Base-by-base conservation (phyloP, 768 basidiomycete species). In the Galerina marginata region DNA sequence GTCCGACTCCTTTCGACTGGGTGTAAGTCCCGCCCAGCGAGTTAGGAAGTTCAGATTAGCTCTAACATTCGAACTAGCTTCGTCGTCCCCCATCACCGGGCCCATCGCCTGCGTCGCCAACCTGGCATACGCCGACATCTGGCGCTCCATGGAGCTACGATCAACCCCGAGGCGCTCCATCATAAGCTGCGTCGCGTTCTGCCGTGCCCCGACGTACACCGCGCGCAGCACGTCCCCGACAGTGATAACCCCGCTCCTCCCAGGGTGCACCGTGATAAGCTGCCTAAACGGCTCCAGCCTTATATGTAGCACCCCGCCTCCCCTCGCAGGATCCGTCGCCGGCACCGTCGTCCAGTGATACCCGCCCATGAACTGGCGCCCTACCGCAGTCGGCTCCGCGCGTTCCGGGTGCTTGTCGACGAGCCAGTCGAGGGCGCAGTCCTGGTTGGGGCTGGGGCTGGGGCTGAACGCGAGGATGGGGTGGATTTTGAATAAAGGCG, bases 331-430 rank as follows among this genome's bases (percentile, higher is more conserved):
- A 9, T 58, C 37, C 5, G 61, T 43, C 2, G 68, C 68, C 1
- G 66, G 64, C n/a, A 64, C 45, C 9, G 64, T 29, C 20, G 60
- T 58, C 68, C 68, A 69, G 44, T 66, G 65, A 43, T 66, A 66
- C 6, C 12, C 15, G 43, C 37, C 56, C 29, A 33, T 58, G 43
- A 36, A 53, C 45, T 11, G 36, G 2, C 20, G 45, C n/a, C 47
- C 58, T 10, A 62, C 54, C 0, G 52, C 48, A 7, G 29, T 33
- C 20, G 59, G 61, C 56, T 9, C 51, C 15, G 44, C 56, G 5
- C 16, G n/a, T 20, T 57, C 45, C 0, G 56, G 46, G 46, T 48
- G 45, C 23, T 57, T 48, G 16, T 57, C 46, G 10, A 57, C 39
- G 16, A 39, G 29, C 55, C 56, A 57, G 25, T 33, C 12, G 25